Percentiles rank a stretch among this genome's conserved stretches.
These are phyloP conservation scores for Rhodosporidiobolus sp. DNA, from an alignment of 768 basidiomycete species.

Conservation along the genomic window DNA sequence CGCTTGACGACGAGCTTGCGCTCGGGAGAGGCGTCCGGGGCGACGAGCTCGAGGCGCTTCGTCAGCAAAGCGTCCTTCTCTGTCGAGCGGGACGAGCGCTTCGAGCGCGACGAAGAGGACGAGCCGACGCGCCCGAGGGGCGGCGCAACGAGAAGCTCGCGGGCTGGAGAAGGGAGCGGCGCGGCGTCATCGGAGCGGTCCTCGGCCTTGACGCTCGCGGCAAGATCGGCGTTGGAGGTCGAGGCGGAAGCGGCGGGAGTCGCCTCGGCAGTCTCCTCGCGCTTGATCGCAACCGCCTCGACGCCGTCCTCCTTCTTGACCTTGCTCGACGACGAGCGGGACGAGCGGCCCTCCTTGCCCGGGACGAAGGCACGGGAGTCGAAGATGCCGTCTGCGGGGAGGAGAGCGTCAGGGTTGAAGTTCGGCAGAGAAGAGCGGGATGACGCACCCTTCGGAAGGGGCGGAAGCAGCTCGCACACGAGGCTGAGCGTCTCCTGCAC, in stretches of 20 bases:
- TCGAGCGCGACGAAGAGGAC: constrained; percentile 44
- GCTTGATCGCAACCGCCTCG: constrained; percentile 27
- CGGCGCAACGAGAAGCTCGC: constrained; percentile 38
- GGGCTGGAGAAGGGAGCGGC: constrained; percentile 44
- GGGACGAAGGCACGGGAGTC: constrained; percentile 56
- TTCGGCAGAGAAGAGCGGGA: background rate
- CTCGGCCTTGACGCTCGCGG: constrained; percentile 33
- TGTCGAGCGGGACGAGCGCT: constrained; percentile 25
- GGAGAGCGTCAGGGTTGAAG: constrained; percentile 1
- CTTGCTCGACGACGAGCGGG: constrained; percentile 13
- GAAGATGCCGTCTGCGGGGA: constrained; percentile 88
- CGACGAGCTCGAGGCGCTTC: constrained; percentile 61
- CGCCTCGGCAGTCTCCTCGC: constrained; percentile 23
- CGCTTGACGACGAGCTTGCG: constrained; percentile 65
- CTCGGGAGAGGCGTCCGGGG: constrained; percentile 60
- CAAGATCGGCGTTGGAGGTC: constrained; percentile 3
- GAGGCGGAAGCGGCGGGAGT: background rate
- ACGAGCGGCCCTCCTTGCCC: constrained; percentile 32
- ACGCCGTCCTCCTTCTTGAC: constrained; percentile 5
- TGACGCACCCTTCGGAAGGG: constrained; percentile 76
- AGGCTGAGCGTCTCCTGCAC: constrained; percentile 89
- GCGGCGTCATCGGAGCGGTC: constrained; percentile 34
- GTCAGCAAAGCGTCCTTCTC: constrained; percentile 54
- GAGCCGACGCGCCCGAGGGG: constrained; percentile 43
- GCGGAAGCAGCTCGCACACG: constrained; percentile 86